Conservation (phyloP, 208 protist species). For the Novymonas esmeraldas region DNA sequence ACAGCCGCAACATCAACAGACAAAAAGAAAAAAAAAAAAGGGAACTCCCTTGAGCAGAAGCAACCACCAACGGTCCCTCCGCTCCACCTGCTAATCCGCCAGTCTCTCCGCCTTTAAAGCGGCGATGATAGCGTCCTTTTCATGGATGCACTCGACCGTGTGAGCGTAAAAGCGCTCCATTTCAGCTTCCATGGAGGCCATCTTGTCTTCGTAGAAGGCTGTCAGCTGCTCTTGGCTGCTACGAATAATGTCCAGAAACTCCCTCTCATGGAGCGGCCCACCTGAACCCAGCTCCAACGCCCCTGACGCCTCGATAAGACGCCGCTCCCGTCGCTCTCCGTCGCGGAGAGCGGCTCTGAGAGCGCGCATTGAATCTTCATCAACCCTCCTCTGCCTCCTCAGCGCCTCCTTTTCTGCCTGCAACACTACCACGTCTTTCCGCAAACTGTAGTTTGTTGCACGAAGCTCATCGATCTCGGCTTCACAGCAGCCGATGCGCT, state of each 20-base stretch:
- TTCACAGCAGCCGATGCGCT: not conserved
- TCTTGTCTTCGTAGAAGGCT: slow-evolving; percentile 23
- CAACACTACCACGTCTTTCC: slow-evolving; percentile 17
- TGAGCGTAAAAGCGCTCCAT: slow-evolving; percentile 20
- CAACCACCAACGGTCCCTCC: too few species aligned
- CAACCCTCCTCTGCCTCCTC: not conserved
- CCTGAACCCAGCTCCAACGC: slow-evolving; percentile 1
- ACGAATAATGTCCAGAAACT: slow-evolving; percentile 25
- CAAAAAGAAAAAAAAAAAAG: not conserved
- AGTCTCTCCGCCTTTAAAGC: slow-evolving; percentile 9
- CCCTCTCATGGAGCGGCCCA: slow-evolving; percentile 5
- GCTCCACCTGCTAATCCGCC: not conserved
- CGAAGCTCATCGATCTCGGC: not conserved
- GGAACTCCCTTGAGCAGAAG: not conserved
- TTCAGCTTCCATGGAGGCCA: slow-evolving; percentile 23
- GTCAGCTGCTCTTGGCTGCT: slow-evolving; percentile 13
- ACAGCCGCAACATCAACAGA: too few species aligned
- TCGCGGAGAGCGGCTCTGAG: slow-evolving; percentile 7
- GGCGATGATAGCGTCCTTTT: slow-evolving; percentile 27
- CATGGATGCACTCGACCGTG: slow-evolving; percentile 13
- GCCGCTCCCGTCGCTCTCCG: slow-evolving; percentile 5
- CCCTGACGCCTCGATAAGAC: slow-evolving; percentile 2
- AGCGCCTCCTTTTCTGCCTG: slow-evolving; percentile 28
- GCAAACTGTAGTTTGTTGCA: not conserved
- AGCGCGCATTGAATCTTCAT: slow-evolving; percentile 14